Conservation (phyloP, 768 basidiomycete species). For the Calocera viscosa region DNA sequence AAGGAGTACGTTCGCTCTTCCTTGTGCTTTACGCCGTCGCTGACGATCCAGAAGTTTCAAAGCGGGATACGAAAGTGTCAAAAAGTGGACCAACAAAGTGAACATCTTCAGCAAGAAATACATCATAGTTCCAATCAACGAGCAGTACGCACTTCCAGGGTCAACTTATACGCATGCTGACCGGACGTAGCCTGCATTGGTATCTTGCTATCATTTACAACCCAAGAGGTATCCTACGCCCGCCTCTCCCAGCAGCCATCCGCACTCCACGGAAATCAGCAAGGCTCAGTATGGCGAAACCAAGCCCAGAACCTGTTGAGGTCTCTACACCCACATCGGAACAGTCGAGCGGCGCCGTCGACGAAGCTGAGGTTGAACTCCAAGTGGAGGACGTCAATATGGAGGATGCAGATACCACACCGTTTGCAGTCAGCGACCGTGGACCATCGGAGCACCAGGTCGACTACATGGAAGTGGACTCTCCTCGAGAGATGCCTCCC, state of each 20-base stretch:
- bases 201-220: slow-evolving; percentile 88
- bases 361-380: slow-evolving; percentile 8
- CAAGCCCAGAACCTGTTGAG: not conserved
- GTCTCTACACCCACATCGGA: not conserved
- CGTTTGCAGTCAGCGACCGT: not conserved
- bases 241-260: slow-evolving; percentile 29
- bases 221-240: slow-evolving; percentile 49
- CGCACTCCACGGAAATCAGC: not conserved
- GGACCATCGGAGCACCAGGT: not conserved
- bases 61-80: slow-evolving; percentile 70
- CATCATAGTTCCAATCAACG: slow-evolving; percentile 91
- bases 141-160: slow-evolving; percentile 49
- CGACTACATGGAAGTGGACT: slow-evolving; percentile 9
- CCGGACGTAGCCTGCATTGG: slow-evolving; percentile 68
- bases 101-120: slow-evolving; percentile 86
- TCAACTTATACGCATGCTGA: not conserved
- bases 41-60: slow-evolving; percentile 32
- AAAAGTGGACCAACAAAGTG: slow-evolving; percentile 86
- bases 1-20: slow-evolving; percentile 37
- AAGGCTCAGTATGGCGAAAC: not conserved
- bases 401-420: not conserved
- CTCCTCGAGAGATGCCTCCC: not conserved
- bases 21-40: not conserved
- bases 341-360: not conserved
- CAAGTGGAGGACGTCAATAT: slow-evolving; percentile 6